Percentiles rank a stretch among this genome's conserved stretches.
Evolutionary conservation across 306 rosid genomes (phyloP).

Genomic region (Benincasa hispida): DNA sequence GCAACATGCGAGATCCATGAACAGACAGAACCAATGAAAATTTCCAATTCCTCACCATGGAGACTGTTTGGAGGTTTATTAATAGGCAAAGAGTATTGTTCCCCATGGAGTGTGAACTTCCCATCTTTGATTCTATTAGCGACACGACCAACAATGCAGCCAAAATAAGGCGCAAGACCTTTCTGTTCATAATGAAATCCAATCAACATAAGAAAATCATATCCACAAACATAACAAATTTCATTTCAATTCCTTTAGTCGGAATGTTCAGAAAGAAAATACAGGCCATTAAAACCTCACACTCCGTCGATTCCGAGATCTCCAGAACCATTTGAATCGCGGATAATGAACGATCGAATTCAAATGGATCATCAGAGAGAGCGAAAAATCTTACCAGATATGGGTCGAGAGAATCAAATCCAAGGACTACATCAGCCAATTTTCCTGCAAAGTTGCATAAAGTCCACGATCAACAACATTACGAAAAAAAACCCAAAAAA

Average conservation of each 20-base stretch:
- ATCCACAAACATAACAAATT: not conserved
- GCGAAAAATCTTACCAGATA: slow-evolving; percentile 37
- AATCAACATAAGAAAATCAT: too few relatives aligned
- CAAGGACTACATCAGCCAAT: slow-evolving; percentile 84
- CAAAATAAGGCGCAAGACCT: slow-evolving; percentile 73
- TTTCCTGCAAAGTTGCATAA: slow-evolving; percentile 32
- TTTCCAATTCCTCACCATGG: slow-evolving; percentile 50
- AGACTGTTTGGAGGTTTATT: slow-evolving; percentile 88
- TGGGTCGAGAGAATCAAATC: slow-evolving; percentile 75
- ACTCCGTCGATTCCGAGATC: not conserved
- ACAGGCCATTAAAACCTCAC: not conserved
- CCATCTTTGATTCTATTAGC: slow-evolving; percentile 87
- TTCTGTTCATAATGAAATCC: slow-evolving; percentile 29
- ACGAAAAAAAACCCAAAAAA: not conserved
- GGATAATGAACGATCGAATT: not conserved
- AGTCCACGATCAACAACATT: not conserved
- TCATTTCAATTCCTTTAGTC: not conserved
- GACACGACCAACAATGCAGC: slow-evolving; percentile 94
- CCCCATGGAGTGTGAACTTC: slow-evolving; percentile 64
- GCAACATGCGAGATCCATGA: not conserved
- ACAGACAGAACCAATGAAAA: not conserved
- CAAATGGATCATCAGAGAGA: not conserved
- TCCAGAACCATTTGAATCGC: not conserved
- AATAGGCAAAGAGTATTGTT: slow-evolving; percentile 55
- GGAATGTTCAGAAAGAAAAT: not conserved